phyloP scores from a whole-genome alignment of 1,284 basidiomycete species.

The Agaricales sp. region DNA sequence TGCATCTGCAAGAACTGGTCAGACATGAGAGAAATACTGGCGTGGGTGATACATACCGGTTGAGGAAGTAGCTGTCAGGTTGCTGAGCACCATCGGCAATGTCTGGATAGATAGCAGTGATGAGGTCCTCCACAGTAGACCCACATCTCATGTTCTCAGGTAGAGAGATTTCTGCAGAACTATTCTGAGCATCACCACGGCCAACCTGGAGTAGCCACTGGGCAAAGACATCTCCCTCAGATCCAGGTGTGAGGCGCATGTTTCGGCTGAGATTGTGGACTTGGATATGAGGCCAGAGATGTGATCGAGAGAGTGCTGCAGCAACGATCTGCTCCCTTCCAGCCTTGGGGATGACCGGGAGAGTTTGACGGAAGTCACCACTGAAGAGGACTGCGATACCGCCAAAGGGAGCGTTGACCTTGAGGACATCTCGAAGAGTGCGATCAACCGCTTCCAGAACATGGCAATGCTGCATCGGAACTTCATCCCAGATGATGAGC shows the following conservation, averaged over 20 bases:
- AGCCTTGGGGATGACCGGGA: conserved; percentile 17
- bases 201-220: conserved; percentile 17
- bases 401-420: conserved; percentile 18
- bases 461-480: conserved; percentile 15
- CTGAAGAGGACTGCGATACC: conserved; percentile 21
- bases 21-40: no score
- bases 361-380: conserved; percentile 20
- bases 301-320: conserved; percentile 16
- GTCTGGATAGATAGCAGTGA: conserved; percentile 13
- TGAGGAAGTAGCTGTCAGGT: conserved; percentile 13
- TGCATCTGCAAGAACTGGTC: no score
- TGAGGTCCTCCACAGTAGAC: conserved; percentile 6
- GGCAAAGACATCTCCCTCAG: conserved; percentile 13
- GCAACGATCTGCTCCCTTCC: conserved; percentile 17
- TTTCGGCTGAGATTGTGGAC: conserved; percentile 16
- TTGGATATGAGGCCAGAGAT: conserved; percentile 16
- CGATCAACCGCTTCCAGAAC: conserved; percentile 18
- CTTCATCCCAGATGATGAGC: conserved; percentile 21
- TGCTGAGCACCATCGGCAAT: conserved; percentile 8
- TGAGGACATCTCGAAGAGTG: conserved; percentile 15
- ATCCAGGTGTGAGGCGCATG: conserved; percentile 15
- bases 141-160: conserved; percentile 8
- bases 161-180: conserved; percentile 8
- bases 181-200: conserved; percentile 10
- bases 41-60: no score